Evolutionary conservation across 2,329 filamentous ascomycete genomes (phyloP).

Genomic region (Lojkania enalia): DNA sequence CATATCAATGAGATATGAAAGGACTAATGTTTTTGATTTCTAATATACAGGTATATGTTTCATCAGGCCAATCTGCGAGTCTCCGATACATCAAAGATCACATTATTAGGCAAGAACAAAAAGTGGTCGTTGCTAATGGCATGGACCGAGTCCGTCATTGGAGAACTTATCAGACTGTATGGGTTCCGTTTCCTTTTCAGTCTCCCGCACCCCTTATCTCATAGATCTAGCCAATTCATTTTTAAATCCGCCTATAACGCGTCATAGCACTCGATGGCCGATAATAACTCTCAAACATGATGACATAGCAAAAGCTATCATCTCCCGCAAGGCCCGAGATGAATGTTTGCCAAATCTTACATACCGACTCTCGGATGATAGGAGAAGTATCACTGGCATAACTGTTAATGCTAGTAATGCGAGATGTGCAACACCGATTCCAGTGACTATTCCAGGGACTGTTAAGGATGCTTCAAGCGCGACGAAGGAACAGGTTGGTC

Average conservation of each 20-base stretch:
- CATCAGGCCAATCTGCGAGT: conserved; percentile 62
- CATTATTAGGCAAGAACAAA: conserved; percentile 50
- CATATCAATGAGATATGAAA: no score
- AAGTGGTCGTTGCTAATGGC: conserved; percentile 57
- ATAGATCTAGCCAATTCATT: conserved; percentile 1
- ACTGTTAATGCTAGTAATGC: conserved; percentile 51
- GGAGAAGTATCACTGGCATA: conserved; percentile 51
- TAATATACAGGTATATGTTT: conserved; percentile 57
- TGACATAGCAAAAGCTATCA: conserved; percentile 55
- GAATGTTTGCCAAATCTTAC: conserved; percentile 53
- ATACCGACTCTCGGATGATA: conserved; percentile 48
- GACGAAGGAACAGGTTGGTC: conserved; percentile 55
- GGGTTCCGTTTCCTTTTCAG: no score
- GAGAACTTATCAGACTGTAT: conserved; percentile 55
- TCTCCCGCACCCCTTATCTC: no score
- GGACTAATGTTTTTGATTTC: no score
- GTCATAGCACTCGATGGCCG: conserved; percentile 47
- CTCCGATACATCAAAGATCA: conserved; percentile 48
- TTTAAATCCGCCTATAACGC: not conserved
- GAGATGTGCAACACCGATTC: conserved; percentile 53
- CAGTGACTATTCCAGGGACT: conserved; percentile 55
- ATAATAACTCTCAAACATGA: conserved; percentile 58
- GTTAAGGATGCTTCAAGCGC: conserved; percentile 47
- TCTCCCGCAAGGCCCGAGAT: conserved; percentile 56
- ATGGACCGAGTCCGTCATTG: conserved; percentile 58